phyloP scores from a whole-genome alignment of 2,329 filamentous ascomycete species.

The Botryotinia calthae region DNA sequence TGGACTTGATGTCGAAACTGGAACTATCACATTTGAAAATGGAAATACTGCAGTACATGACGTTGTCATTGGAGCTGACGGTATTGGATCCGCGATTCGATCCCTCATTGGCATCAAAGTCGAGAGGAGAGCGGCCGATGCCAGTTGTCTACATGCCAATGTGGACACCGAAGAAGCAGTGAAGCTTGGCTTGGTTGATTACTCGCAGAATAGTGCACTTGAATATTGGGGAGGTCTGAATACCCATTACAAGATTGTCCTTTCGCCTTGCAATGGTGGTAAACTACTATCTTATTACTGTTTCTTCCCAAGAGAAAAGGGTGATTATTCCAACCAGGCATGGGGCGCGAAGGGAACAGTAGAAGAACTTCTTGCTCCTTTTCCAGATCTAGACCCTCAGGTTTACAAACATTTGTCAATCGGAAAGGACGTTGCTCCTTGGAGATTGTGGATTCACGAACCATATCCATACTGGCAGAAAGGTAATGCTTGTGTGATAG shows the following conservation, averaged over 20 bases:
- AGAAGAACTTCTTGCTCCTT: conserved; percentile 59
- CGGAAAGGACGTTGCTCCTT: conserved; percentile 61
- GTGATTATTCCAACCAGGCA: conserved; percentile 57
- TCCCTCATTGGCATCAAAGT: conserved; percentile 57
- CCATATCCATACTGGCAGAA: conserved; percentile 59
- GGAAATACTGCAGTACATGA: conserved; percentile 37
- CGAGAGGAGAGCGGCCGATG: conserved; percentile 57
- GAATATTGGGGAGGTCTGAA: conserved; percentile 71
- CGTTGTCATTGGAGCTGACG: conserved; percentile 42
- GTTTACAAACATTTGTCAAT: conserved; percentile 58
- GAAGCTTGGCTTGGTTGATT: conserved; percentile 59
- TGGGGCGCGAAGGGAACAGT: conserved; percentile 57
- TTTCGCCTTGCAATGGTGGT: conserved; percentile 66
- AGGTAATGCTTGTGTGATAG: conserved; percentile 54
- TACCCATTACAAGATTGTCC: conserved; percentile 65
- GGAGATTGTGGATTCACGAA: conserved; percentile 63
- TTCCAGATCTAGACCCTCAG: conserved; percentile 56
- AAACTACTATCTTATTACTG: conserved; percentile 67
- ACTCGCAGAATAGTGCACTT: conserved; percentile 57
- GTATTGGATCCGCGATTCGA: conserved; percentile 61
- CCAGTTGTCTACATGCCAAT: conserved; percentile 63
- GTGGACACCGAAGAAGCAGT: conserved; percentile 60
- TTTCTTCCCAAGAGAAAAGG: conserved; percentile 60
- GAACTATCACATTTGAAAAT: conserved; percentile 43
- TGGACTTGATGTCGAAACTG: conserved; percentile 48